Percentiles rank a stretch among this genome's conserved stretches.
phyloP scores from a whole-genome alignment of 352 stramenopile genomes.

The Phytophthora uliginosa region DNA sequence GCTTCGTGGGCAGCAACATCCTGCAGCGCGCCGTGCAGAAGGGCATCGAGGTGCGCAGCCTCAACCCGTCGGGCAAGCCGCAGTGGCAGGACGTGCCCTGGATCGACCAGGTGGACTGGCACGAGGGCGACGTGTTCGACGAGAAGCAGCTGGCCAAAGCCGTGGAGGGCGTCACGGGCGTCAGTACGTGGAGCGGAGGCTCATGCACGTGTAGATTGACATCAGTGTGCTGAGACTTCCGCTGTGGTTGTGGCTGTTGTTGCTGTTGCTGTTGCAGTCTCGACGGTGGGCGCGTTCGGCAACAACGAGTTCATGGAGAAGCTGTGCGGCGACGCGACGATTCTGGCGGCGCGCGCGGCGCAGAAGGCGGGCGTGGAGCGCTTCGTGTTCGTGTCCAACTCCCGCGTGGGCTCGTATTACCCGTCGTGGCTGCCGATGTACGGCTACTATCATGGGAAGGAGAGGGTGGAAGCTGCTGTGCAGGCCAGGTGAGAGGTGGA shows the following conservation, averaged over 20 bases:
- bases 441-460: constrained; percentile 93
- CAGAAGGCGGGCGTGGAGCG: constrained; percentile 78
- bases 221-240: not conserved
- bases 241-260: not conserved
- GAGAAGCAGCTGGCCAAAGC: constrained; percentile 66
- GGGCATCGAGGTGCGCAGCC: constrained; percentile 86
- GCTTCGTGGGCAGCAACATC: constrained; percentile 94
- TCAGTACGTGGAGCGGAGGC: constrained; percentile 60
- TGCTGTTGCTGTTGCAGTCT: constrained; percentile 59
- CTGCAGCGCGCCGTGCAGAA: constrained; percentile 90
- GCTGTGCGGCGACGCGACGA: constrained; percentile 91
- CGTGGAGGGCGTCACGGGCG: constrained; percentile 77
- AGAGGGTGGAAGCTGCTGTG: constrained; percentile 86
- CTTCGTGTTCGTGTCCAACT: constrained; percentile 95
- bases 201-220: not conserved
- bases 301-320: constrained; percentile 92
- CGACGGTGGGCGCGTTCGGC: constrained; percentile 90
- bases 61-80: constrained; percentile 88
- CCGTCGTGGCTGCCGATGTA: constrained; percentile 83
- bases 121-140: constrained; percentile 89
- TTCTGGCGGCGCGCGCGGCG: constrained; percentile 77
- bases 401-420: constrained; percentile 84
- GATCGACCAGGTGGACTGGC: constrained; percentile 92
- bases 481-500: constrained; percentile 46
- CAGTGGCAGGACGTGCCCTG: constrained; percentile 81